These are phyloP conservation scores for Dendrobium huoshanense DNA, from an alignment of 106 monocot species.

Conservation along the genomic window DNA sequence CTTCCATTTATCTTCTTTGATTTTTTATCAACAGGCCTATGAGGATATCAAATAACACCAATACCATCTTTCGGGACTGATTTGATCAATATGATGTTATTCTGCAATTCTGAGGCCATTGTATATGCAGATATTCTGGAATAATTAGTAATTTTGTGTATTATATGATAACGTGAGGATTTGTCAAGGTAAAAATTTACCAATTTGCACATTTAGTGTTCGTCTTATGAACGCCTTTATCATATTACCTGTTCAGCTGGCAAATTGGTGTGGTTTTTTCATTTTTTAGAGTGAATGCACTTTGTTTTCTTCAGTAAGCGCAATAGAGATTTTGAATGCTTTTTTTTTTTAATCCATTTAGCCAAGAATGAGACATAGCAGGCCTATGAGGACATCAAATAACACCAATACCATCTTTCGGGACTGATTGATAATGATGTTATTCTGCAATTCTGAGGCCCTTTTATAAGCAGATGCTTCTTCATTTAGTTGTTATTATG, in stretches of 20 bases:
- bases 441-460: conserved; percentile 10
- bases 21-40: background rate
- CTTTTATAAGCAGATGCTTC: background rate
- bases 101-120: conserved; percentile 1
- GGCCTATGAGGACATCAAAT: conserved; percentile 3
- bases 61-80: conserved; percentile 1
- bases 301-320: no score
- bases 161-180: background rate
- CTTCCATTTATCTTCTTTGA: no score
- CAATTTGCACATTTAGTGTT: no score
- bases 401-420: conserved; percentile 4
- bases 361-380: background rate
- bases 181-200: background rate
- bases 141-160: no score
- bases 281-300: no score
- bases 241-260: no score
- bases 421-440: background rate
- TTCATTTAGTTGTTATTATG: no score
- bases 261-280: no score
- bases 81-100: background rate
- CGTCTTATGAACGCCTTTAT: no score
- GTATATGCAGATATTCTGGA: no score
- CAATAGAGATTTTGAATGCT: no score
- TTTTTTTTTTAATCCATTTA: background rate
- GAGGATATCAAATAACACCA: background rate